These are phyloP conservation scores for Pezicula radicicola DNA, from an alignment of 2,329 filamentous ascomycete genomes.

Conservation along the genomic window DNA sequence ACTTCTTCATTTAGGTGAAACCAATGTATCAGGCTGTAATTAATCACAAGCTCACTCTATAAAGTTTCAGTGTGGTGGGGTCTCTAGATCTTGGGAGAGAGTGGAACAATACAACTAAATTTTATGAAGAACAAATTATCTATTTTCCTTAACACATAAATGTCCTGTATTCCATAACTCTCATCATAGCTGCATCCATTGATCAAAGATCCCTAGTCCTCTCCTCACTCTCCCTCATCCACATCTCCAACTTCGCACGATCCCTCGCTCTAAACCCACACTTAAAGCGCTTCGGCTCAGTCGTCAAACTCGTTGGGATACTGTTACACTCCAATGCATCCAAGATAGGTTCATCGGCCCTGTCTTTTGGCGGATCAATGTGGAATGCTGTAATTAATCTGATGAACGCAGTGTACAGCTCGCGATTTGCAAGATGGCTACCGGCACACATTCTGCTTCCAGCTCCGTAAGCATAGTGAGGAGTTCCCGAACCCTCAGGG, in stretches of 20 bases:
- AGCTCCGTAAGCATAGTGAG: conserved; percentile 61
- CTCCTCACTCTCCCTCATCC: conserved; percentile 44
- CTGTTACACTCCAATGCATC: conserved; percentile 55
- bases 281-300: conserved; percentile 62
- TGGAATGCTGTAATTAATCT: conserved; percentile 57
- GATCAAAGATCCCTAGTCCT: conserved; percentile 7
- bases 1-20: too few relatives aligned
- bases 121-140: too few relatives aligned
- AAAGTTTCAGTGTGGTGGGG: too few relatives aligned
- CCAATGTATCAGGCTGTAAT: too few relatives aligned
- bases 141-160: too few relatives aligned
- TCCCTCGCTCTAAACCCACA: conserved; percentile 50
- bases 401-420: conserved; percentile 59
- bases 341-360: conserved; percentile 47
- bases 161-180: too few relatives aligned
- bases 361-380: conserved; percentile 44
- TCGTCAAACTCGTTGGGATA: conserved; percentile 55
- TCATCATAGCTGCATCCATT: too few relatives aligned
- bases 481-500: conserved; percentile 46
- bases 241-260: conserved; percentile 40
- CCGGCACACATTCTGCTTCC: conserved; percentile 63
- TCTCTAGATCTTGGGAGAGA: too few relatives aligned
- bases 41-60: too few relatives aligned
- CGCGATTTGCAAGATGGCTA: conserved; percentile 59
- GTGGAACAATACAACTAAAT: too few relatives aligned